Evolutionary conservation across 2,329 filamentous ascomycete species (phyloP), one percentile per base, ranked within the genome.

Genomic region (Teratosphaeria epicoccoides): DNA sequence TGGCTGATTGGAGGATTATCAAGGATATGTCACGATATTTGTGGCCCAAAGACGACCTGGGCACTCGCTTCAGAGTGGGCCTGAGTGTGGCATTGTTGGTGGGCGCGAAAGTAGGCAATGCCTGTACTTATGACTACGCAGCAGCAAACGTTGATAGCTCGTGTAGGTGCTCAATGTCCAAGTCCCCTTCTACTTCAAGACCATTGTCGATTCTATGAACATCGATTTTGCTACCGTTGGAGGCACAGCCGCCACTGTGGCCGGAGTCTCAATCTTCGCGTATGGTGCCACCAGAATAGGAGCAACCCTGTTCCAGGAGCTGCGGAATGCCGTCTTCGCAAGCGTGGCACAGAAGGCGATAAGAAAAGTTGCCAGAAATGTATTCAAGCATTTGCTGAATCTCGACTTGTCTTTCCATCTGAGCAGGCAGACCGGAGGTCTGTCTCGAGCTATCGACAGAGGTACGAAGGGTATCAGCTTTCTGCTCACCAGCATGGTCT

Each of bases 401-500:
- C 78, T 98, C 22, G 93, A 98, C 66, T 78, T 97, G 46, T 89
- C 85, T 69, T 98, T 98, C 70, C 93, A 98, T 67, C 78, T 98
- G 9, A 84, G 85, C 20, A 88, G 94, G 62, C 93, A 98, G 73
- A 98, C 93, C 0, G 93, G 93, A 56, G 93, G 93, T 1, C 72
- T 98, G 57, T 97, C 91, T 1, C 78, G 93, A 58, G 93, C 94
- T 23, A 93, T 98, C 56, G 94, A 98, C 66, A 83, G 94, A 56
- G 93, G 93, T 65, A 98, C 93, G 20, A 98, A 98, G 71, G 94
- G 93, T 56, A 98, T 98, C 68, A 96, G 88, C 75, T 98, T 97
- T 69, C 70, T 98, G 59, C 76, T 98, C 57, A 95, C 89, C 0
- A 96, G 90, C 61, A 98, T 98, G 91, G 88, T 98, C 25, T 97